These are phyloP conservation scores for Cardiospermum halicacabum DNA, from an alignment of 345 rosid genomes.

Conservation along the genomic window DNA sequence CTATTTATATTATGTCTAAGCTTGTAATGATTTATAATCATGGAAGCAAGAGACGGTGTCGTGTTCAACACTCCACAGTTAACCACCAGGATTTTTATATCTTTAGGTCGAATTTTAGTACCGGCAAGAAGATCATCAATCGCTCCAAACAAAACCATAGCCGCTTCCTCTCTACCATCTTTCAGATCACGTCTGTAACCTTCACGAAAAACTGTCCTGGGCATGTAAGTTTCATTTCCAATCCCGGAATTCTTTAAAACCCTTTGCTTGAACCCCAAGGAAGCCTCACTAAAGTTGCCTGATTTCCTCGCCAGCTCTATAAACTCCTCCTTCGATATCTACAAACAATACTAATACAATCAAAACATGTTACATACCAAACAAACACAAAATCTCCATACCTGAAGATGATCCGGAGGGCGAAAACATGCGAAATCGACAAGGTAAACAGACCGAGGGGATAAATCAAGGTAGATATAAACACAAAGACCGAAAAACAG, in stretches of 20 bases:
- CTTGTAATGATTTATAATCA: constrained; percentile 71
- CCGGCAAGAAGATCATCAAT: constrained; percentile 50
- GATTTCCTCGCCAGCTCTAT: constrained; percentile 47
- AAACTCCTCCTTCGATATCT: constrained; percentile 61
- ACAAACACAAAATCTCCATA: constrained; percentile 1
- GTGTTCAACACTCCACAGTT: constrained; percentile 72
- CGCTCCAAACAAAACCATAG: constrained; percentile 60
- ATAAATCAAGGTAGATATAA: constrained; percentile 32
- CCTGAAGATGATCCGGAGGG: constrained; percentile 67
- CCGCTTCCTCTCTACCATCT: constrained; percentile 70
- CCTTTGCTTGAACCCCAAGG: constrained; percentile 48
- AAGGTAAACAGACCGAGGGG: constrained; percentile 43
- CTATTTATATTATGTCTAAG: constrained; percentile 52
- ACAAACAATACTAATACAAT: not conserved
- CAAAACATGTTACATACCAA: too few species aligned
- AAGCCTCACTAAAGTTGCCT: constrained; percentile 45
- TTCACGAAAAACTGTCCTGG: constrained; percentile 43
- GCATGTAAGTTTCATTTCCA: constrained; percentile 71
- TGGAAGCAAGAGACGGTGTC: constrained; percentile 62
- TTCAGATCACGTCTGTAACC: constrained; percentile 33
- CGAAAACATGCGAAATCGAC: constrained; percentile 64
- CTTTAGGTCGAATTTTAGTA: constrained; percentile 43
- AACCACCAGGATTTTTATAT: constrained; percentile 50
- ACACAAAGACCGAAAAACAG: constrained; percentile 25
- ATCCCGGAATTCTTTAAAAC: constrained; percentile 53